A percentile compares a stretch with the other conserved stretches of the same genome.
Evolutionary conservation across 805 yeast genomes (phyloP).

Genomic region (Lipomyces yamadae): DNA sequence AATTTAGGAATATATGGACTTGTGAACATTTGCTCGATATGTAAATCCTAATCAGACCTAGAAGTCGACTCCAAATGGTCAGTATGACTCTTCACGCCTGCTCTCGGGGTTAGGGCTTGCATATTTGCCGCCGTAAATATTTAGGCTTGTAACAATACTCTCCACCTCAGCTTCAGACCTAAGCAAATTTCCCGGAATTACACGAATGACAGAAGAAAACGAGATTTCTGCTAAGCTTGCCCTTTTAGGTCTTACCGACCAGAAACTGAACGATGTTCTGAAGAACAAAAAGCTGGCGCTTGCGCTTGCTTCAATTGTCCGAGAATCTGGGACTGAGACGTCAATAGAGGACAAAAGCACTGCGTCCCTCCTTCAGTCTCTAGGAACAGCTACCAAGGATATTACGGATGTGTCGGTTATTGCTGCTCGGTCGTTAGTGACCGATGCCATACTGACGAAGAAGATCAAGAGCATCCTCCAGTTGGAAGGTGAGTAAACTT

Average conservation of each 20-base stretch:
- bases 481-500: conserved; percentile 55
- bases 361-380: conserved; percentile 70
- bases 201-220: neutral
- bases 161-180: neutral
- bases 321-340: conserved; percentile 50
- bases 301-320: conserved; percentile 65
- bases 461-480: conserved; percentile 72
- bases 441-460: conserved; percentile 66
- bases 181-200: neutral
- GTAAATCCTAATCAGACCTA: neutral
- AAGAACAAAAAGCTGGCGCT: conserved; percentile 85
- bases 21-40: neutral
- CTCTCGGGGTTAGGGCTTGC: no score
- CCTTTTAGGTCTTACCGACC: conserved; percentile 34
- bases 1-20: neutral
- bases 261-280: conserved; percentile 73
- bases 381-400: conserved; percentile 48
- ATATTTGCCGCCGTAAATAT: no score
- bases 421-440: conserved; percentile 56
- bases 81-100: no score
- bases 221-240: conserved; percentile 25
- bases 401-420: conserved; percentile 46
- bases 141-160: no score
- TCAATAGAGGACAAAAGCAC: conserved; percentile 56
- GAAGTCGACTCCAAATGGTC: neutral